These are phyloP conservation scores for Aspergillus carbonarius DNA, from an alignment of 2,329 filamentous ascomycete genomes.

Conservation along the genomic window DNA sequence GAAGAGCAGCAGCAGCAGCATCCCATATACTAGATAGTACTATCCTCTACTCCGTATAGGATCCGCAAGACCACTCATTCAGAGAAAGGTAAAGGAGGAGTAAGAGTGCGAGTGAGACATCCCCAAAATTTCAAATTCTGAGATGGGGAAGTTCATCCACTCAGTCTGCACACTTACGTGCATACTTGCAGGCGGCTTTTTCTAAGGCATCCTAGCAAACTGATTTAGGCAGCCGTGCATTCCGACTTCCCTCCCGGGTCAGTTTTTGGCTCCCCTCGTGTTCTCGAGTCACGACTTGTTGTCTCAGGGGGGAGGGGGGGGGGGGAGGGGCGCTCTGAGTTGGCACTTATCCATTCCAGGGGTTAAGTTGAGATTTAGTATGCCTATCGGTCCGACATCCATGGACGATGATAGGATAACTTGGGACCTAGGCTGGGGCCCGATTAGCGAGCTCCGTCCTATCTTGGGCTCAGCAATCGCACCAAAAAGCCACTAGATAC, in stretches of 20 bases:
- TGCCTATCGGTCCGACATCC: background rate
- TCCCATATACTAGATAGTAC: too few species aligned
- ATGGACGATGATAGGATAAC: background rate
- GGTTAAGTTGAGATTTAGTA: background rate
- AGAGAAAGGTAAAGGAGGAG: background rate
- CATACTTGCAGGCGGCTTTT: background rate
- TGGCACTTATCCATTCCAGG: background rate
- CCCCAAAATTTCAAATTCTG: background rate
- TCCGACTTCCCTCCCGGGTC: background rate
- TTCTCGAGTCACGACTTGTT: background rate
- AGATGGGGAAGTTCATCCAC: background rate
- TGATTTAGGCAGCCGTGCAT: constrained; percentile 6
- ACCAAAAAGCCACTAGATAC: background rate
- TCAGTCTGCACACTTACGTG: background rate
- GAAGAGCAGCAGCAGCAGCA: background rate
- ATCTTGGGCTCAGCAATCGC: background rate
- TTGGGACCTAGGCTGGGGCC: background rate
- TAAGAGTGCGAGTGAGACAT: background rate
- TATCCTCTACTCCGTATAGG: too few species aligned
- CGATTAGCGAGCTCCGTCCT: background rate
- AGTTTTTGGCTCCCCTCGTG: constrained; percentile 3
- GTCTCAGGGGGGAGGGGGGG: background rate
- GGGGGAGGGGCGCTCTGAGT: background rate
- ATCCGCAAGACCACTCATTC: background rate
- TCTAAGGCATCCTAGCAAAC: background rate